Evolutionary conservation across 169 alveolate species (phyloP).

Genomic region (Cryptosporidium meleagridis): DNA sequence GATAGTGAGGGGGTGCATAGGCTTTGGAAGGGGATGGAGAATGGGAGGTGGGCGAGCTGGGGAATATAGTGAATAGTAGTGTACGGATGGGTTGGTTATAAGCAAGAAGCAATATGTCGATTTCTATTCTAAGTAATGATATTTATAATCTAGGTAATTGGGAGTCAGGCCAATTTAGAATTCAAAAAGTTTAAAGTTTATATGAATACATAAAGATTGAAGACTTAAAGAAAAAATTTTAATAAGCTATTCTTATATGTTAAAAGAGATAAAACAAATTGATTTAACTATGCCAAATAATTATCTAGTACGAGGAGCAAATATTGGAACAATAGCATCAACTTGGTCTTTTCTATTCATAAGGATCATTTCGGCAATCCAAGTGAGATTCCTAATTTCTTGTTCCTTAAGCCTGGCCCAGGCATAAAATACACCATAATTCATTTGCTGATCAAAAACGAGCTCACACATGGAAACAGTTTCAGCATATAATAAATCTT

Average conservation of each 20-base stretch:
- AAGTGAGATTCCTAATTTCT: constrained; percentile 96
- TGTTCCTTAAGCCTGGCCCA: constrained; percentile 97
- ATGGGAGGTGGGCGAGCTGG: too few relatives aligned
- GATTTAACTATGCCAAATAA: neutral
- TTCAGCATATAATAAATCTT: constrained; percentile 95
- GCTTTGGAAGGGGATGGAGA: too few relatives aligned
- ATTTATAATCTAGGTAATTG: neutral
- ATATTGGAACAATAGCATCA: constrained; percentile 87
- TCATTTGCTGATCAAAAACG: constrained; percentile 96
- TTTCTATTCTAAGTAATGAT: neutral
- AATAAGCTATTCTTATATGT: constrained; percentile 24
- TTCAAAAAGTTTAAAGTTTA: too few relatives aligned
- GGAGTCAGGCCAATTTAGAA: neutral
- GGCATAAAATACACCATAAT: constrained; percentile 96
- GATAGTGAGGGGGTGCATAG: too few relatives aligned
- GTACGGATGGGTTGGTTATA: too few relatives aligned
- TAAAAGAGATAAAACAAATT: constrained; percentile 10
- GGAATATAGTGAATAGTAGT: neutral
- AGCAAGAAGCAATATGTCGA: neutral
- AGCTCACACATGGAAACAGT: constrained; percentile 93
- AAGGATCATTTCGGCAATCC: constrained; percentile 97
- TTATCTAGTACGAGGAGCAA: constrained; percentile 79
- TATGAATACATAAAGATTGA: neutral
- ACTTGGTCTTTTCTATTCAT: constrained; percentile 87
- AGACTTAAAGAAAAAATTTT: neutral